Percentiles rank a stretch among this genome's conserved stretches.
Evolutionary conservation across 257 asterid genomes (phyloP).

Genomic region (Leptodermis oblonga): DNA sequence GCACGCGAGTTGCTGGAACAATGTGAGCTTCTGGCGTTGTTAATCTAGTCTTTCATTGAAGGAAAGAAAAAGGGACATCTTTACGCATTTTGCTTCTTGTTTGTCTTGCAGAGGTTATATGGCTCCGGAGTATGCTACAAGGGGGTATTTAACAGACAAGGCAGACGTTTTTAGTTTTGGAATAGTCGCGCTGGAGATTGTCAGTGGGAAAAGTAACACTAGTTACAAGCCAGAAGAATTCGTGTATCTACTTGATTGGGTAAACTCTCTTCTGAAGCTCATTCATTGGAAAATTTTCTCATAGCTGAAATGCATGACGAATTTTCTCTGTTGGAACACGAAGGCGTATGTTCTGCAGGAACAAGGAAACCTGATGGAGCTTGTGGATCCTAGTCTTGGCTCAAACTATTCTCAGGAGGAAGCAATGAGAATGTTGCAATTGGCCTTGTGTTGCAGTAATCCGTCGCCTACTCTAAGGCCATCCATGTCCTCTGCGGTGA

Average conservation of each 20-base stretch:
- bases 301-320: not conserved
- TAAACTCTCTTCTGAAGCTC: constrained; percentile 11
- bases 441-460: constrained; percentile 64
- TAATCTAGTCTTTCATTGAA: not conserved
- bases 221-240: constrained; percentile 49
- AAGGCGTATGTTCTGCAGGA: constrained; percentile 87
- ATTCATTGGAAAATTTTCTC: no score
- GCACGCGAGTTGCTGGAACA: constrained; percentile 50
- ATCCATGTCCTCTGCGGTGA: constrained; percentile 71
- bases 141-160: constrained; percentile 50
- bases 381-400: constrained; percentile 75
- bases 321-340: not conserved
- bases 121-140: constrained; percentile 52
- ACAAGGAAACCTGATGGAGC: constrained; percentile 78
- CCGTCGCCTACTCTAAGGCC: constrained; percentile 84
- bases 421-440: constrained; percentile 58
- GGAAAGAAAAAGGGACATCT: no score
- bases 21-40: constrained; percentile 19
- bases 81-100: not conserved
- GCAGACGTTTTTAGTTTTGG: constrained; percentile 49
- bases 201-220: constrained; percentile 49
- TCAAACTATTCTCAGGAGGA: constrained; percentile 50
- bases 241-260: constrained; percentile 53
- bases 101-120: constrained; percentile 35
- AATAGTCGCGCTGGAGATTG: constrained; percentile 42